phyloP scores from a whole-genome alignment of 495 filamentous ascomycete species.

The Xylaria scruposa region DNA sequence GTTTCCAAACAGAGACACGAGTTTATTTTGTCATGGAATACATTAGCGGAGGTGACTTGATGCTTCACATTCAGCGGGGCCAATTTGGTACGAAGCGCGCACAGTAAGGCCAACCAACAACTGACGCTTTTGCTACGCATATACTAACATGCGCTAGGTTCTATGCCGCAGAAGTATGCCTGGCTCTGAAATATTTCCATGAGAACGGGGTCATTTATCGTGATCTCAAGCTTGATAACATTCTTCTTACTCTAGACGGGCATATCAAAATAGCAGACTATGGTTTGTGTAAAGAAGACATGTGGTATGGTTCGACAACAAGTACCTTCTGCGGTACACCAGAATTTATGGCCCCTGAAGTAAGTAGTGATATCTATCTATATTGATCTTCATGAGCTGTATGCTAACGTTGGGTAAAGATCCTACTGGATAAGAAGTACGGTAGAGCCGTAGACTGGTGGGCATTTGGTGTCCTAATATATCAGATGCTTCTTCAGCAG shows the following conservation, averaged over 20 bases:
- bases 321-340: constrained; percentile 99
- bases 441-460: constrained; percentile 99
- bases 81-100: constrained; percentile 95
- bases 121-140: constrained; percentile 12
- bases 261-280: constrained; percentile 99
- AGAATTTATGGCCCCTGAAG: constrained; percentile 99
- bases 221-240: constrained; percentile 99
- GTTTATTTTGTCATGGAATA: constrained; percentile 99
- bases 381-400: background rate
- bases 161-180: constrained; percentile 95
- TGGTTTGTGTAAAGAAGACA: constrained; percentile 98
- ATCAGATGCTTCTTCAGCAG: constrained; percentile 99
- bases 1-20: constrained; percentile 98
- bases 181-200: constrained; percentile 99
- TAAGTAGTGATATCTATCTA: constrained; percentile 48
- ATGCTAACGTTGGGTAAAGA: constrained; percentile 58
- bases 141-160: constrained; percentile 64
- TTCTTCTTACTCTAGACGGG: constrained; percentile 91
- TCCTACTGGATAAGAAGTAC: constrained; percentile 98
- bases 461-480: constrained; percentile 99
- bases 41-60: constrained; percentile 97
- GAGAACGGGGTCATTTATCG: constrained; percentile 99
- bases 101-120: constrained; percentile 69
- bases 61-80: constrained; percentile 97
- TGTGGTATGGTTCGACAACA: constrained; percentile 98